phyloP scores from a whole-genome alignment of 2,329 filamentous ascomycete genomes.

The Penicillium palitans region DNA sequence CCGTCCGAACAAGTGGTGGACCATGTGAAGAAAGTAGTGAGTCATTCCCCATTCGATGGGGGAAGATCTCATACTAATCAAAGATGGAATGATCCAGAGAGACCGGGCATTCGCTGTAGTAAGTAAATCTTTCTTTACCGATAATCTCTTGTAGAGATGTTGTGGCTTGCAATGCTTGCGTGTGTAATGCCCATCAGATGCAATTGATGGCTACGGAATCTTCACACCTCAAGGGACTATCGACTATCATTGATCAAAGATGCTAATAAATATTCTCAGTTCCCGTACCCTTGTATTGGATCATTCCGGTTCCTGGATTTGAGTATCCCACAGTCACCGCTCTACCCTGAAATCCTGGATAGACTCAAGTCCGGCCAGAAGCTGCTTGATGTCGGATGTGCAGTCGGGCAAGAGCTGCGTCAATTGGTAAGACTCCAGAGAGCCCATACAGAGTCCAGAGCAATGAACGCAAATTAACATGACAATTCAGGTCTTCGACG shows the following conservation, averaged over 20 bases:
- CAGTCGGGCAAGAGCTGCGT: conserved; percentile 27
- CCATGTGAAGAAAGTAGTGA: conserved; percentile 23
- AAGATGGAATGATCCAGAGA: conserved; percentile 11
- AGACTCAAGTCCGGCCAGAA: conserved; percentile 24
- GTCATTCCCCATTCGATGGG: background rate
- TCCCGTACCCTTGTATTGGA: conserved; percentile 29
- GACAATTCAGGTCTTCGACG: conserved; percentile 39
- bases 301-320: conserved; percentile 26
- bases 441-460: background rate
- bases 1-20: conserved; percentile 14
- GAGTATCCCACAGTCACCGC: conserved; percentile 20
- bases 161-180: background rate
- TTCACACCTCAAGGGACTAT: background rate
- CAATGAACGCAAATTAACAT: background rate
- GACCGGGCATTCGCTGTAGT: conserved; percentile 24
- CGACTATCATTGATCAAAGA: background rate
- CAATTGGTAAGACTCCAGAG: conserved; percentile 15
- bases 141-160: background rate
- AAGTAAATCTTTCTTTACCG: background rate
- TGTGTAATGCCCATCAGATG: background rate
- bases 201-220: background rate
- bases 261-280: conserved; percentile 8
- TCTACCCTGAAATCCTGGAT: conserved; percentile 23
- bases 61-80: background rate
- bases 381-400: conserved; percentile 26